Conservation (phyloP, 2,329 filamentous ascomycete genomes). For the Trichoderma guizhouense region DNA sequence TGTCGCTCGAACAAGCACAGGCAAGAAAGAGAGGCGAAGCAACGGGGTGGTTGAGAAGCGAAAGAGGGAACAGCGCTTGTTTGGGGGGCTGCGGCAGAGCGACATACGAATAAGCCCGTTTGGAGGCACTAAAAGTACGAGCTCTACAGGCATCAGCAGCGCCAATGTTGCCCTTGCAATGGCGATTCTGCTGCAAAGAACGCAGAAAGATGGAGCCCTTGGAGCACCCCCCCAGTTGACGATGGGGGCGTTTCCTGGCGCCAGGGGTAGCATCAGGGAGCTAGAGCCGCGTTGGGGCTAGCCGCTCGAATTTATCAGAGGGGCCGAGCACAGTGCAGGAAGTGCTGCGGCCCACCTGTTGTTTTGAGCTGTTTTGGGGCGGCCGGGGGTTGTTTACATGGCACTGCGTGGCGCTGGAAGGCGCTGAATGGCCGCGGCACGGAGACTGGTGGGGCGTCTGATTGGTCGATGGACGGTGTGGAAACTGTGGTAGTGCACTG, state of each 20-base stretch:
- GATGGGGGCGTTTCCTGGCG: slow-evolving; percentile 14
- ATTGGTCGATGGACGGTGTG: background rate
- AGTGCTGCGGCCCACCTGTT: background rate
- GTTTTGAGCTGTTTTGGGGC: slow-evolving; percentile 14
- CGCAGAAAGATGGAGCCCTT: slow-evolving; percentile 5
- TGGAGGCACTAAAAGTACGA: background rate
- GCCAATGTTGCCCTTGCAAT: slow-evolving; percentile 8
- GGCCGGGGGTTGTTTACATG: background rate
- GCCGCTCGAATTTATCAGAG: background rate
- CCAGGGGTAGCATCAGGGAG: slow-evolving; percentile 12
- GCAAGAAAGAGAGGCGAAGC: background rate
- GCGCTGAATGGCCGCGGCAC: slow-evolving; percentile 4
- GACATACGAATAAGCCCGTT: background rate
- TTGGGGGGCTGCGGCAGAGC: slow-evolving; percentile 6
- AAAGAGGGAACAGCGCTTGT: slow-evolving; percentile 13
- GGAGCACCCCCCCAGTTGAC: background rate
- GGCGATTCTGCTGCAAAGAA: slow-evolving; percentile 2
- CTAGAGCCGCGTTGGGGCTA: slow-evolving; percentile 1
- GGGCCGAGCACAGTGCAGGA: slow-evolving; percentile 13
- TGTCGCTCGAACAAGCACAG: slow-evolving; percentile 4
- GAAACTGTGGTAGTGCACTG: background rate
- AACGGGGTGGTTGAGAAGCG: slow-evolving; percentile 15
- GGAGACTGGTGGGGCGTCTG: background rate
- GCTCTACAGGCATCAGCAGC: slow-evolving; percentile 5
- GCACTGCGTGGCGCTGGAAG: background rate